Conservation (phyloP, 306 rosid species). For the Vigna nakashimae region DNA sequence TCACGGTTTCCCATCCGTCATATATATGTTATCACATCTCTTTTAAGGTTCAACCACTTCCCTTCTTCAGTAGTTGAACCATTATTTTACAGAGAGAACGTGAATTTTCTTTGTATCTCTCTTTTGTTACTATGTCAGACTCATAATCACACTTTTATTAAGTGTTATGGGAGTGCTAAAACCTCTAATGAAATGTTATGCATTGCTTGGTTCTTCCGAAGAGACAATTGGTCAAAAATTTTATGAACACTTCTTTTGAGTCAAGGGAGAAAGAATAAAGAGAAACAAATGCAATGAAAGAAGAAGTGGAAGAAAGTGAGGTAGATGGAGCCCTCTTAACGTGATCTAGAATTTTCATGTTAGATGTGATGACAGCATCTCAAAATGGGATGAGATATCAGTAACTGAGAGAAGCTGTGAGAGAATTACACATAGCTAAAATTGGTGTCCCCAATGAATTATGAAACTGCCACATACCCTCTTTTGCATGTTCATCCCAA, state of each 20-base stretch:
- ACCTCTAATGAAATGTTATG: neutral
- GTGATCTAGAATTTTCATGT: constrained; percentile 47
- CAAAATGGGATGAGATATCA: constrained; percentile 22
- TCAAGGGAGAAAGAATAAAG: constrained; percentile 32
- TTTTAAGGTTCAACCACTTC: constrained; percentile 49
- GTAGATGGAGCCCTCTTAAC: constrained; percentile 27
- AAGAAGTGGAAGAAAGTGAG: constrained; percentile 23
- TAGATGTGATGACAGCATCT: constrained; percentile 13
- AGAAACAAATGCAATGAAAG: constrained; percentile 10
- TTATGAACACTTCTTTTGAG: constrained; percentile 8
- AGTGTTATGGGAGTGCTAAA: neutral
- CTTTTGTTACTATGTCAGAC: neutral
- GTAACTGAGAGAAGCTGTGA: constrained; percentile 23
- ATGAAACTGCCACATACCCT: constrained; percentile 79
- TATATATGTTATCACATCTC: constrained; percentile 40
- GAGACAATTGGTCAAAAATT: constrained; percentile 21
- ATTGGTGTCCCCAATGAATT: constrained; percentile 20
- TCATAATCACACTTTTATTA: constrained; percentile 1
- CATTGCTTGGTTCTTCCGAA: neutral
- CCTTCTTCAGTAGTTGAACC: constrained; percentile 39
- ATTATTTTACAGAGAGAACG: constrained; percentile 5
- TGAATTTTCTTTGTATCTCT: neutral
- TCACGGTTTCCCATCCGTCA: constrained; percentile 11
- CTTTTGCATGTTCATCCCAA: constrained; percentile 81
- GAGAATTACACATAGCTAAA: constrained; percentile 33